Base-by-base conservation (phyloP, 495 filamentous ascomycete genomes). In the Trichoderma erinaceum region DNA sequence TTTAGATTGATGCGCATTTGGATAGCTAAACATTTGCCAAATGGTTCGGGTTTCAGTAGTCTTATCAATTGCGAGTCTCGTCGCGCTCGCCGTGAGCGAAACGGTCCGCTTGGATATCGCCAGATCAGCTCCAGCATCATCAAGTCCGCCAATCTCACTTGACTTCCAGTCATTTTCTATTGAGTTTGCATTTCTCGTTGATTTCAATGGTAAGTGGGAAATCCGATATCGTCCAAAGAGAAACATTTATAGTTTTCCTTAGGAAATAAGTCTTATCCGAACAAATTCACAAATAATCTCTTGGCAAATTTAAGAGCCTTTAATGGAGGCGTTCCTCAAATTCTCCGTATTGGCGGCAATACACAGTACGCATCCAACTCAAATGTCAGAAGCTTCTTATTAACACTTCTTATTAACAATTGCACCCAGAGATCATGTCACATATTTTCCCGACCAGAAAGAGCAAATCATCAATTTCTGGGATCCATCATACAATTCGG, bases 251-350 rank as follows among this genome's bases (percentile, higher is more conserved):
- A 13, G 2, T 29, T 13, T 13, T 2, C 8, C n/a, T 32, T 3
- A 61, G 56, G 56, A 29, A 61, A 61, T 25, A 61, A 32, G 7
- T 61, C 56, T 8, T 3, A 61, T 61, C 56, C 56, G 13, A 61
- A 61, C 15, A 61, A 21, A 18, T 61, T 61, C 25, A 61, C 56
- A 10, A 16, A 61, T 21, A 61, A 61, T 21, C 56, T 61, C 12
- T 61, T 61, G 56, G 56, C 56, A 23, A 61, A 61, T 32, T 16
- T 61, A 32, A 61, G 56, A 35, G 56, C 56, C 25, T 61, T 61
- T 25, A 61, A 61, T 61, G 56, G 56, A 12, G 56, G 35, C 16
- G 56, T 61, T 23, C 56, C 56, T 32, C 56, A 61, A 13, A 61
- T 61, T 61, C 56, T 61, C 13, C 56, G 56, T 6, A 35, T 61